Base-by-base conservation (phyloP, 345 rosid species). In the Camelina sativa region DNA sequence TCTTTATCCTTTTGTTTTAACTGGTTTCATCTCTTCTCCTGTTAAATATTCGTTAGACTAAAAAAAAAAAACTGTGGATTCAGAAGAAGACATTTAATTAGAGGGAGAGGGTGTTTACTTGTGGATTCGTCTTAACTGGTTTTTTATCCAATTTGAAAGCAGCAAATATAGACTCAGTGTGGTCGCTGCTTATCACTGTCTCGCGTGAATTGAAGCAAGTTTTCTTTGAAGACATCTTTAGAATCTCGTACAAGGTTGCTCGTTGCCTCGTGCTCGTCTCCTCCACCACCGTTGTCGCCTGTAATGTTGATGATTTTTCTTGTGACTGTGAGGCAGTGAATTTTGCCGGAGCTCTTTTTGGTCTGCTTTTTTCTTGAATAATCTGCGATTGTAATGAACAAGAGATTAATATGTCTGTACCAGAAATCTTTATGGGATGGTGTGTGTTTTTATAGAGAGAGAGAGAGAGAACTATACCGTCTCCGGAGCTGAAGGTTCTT, bases 81-180 rank as follows among this genome's bases (percentile, higher is more conserved):
- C 17, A 53, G 11, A 43, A 53, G 15, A 16, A 9, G 3, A 48
- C 5, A 47, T 47, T 32, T 28, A 50, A 34, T 12, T 0, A 54
- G 23, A 52, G 40, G 25, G 40, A 52, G 41, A 55, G 35, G 11
- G 62, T 25, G 48, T 62, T 64, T 71, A 76, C 66, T 47, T 70
- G 59, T 55, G 71, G 54, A 28, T 47, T 70, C 4, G 67, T 63
- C 80, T 80, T 77, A 12, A 74, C 48, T 11, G 77, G 50, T 71
- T 83, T 87, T 75, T 76, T 82, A 23, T 85, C 97, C 85, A 90
- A 17, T 67, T 87, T 89, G 81, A 95, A 95, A 20, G 98, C 88
- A 74, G 93, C 84, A 79, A 88, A 89, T 66, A 95, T 80, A 37
- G 90, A 86, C 73, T 88, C 88, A n/a, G 84, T 80, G 59, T 82